Evolutionary conservation across 2,329 filamentous ascomycete species (phyloP).

Genomic region (Ophiocordyceps camponoti-leonardi): DNA sequence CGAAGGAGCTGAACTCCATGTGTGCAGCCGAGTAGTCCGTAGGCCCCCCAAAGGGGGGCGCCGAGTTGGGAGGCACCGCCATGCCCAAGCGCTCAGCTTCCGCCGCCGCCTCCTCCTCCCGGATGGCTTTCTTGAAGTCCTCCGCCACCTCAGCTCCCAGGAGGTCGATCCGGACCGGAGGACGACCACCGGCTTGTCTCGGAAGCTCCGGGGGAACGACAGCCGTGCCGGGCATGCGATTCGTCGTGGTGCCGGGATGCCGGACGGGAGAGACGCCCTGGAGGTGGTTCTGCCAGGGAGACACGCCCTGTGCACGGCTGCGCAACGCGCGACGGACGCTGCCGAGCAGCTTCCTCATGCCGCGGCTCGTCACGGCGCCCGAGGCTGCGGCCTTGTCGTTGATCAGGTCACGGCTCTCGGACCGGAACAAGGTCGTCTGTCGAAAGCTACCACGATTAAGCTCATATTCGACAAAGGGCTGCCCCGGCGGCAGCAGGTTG

Average conservation of each 20-base stretch:
- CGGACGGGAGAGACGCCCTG: constrained; percentile 30
- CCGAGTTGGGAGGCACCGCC: constrained; percentile 8
- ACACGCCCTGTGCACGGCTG: constrained; percentile 29
- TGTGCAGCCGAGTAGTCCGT: constrained; percentile 26
- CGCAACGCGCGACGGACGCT: constrained; percentile 73
- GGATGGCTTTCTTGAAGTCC: constrained; percentile 61
- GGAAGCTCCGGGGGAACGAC: constrained; percentile 38
- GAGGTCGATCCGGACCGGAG: constrained; percentile 58
- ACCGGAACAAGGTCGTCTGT: constrained; percentile 35
- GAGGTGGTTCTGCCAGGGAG: constrained; percentile 27
- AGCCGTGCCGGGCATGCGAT: constrained; percentile 40
- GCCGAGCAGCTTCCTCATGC: constrained; percentile 73
- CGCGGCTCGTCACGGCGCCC: constrained; percentile 49
- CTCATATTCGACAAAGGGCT: constrained; percentile 59
- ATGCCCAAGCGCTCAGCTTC: constrained; percentile 8
- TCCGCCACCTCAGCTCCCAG: constrained; percentile 64
- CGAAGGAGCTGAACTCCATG: constrained; percentile 20
- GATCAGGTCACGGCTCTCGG: constrained; percentile 17
- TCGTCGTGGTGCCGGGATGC: constrained; percentile 35
- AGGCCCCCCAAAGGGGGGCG: constrained; percentile 11
- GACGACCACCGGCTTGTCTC: constrained; percentile 23
- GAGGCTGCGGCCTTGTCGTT: constrained; percentile 32
- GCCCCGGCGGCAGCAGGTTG: constrained; percentile 64
- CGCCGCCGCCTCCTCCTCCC: constrained; percentile 43
- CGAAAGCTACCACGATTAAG: constrained; percentile 26